Conservation (phyloP, 2,329 filamentous ascomycete species). For the Cercospora zeina region DNA sequence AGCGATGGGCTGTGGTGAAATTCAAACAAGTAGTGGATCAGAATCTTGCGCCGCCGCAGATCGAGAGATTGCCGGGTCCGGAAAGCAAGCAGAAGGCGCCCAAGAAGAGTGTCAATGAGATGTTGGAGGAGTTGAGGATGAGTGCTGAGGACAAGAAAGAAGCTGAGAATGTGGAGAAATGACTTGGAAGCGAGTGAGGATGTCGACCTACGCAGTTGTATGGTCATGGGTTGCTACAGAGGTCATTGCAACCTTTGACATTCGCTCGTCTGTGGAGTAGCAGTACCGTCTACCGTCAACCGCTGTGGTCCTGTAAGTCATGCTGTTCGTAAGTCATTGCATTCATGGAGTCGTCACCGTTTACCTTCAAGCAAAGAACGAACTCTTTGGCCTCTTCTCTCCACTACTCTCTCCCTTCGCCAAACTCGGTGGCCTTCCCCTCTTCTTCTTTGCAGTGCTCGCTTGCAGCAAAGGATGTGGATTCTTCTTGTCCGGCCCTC, state of each 20-base stretch:
- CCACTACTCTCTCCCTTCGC: slow-evolving; percentile 15
- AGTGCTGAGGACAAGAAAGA: not conserved
- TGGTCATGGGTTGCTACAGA: not conserved
- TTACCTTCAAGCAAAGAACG: slow-evolving; percentile 25
- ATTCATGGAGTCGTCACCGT: not conserved
- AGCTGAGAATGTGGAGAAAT: not conserved
- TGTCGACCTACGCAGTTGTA: not conserved
- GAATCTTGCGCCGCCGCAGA: not conserved
- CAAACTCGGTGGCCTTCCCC: slow-evolving; percentile 25
- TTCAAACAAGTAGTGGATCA: not conserved
- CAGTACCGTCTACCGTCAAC: not conserved
- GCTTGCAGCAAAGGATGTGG: slow-evolving; percentile 19
- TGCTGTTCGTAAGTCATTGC: not conserved
- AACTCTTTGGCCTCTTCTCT: slow-evolving; percentile 34
- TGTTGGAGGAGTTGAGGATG: not conserved
- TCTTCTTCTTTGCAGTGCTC: slow-evolving; percentile 35
- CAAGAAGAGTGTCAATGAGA: not conserved
- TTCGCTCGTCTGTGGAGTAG: not conserved
- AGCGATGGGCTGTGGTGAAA: slow-evolving; percentile 29
- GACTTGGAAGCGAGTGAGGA: not conserved
- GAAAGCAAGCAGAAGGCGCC: not conserved
- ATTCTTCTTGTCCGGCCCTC: slow-evolving; percentile 8
- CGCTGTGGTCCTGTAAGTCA: not conserved
- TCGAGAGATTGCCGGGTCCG: not conserved
- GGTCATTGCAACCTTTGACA: not conserved